Evolutionary conservation across 2,329 filamentous ascomycete genomes (phyloP), one percentile per base, ranked within the genome.

Genomic region (Endoconidiophora laricicola): DNA sequence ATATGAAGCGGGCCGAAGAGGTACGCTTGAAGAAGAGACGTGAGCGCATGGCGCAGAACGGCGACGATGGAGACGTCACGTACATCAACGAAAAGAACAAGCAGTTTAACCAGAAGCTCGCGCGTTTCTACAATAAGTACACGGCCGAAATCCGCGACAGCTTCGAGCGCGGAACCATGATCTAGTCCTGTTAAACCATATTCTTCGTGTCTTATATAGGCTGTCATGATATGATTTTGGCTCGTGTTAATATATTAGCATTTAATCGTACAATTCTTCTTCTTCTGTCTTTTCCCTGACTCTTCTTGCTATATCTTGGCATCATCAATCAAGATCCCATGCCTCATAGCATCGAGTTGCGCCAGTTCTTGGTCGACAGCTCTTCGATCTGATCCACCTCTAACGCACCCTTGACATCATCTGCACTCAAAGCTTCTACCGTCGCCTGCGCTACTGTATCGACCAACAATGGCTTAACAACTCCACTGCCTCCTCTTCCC

Each of bases 61-160:
- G 88, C 52, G 87, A 94, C 55, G 84, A 88, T 44, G 82, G 79
- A 24, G 91, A 98, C 65, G 84, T 96, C 59, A 96, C 90, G 6
- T 96, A 94, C 67, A 98, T 98, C 76, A 98, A 98, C 68, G 87
- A 95, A 68, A 95, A 98, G 81, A 98, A 98, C 73, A 96, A 96
- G 73, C 87, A 95, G 73, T 98, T 98, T 71, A 98, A 98, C 78
- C 81, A 94, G 70, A 96, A 98, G 70, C 71, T 98, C 65, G 73
- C 83, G 49, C 74, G 91, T 57, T 98, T 96, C 69, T 98, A 98
- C 68, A 91, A 98, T 69, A 94, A 94, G 71, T 98, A 98, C 66
- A 98, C 91, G 43, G 79, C 84, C 29, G 91, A 98, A 64, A 96
- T 98, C 59, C 74, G 91, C 61, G 91, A 98, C 62, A 95, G 84